A percentile compares a stretch with the other conserved stretches of the same genome.
Evolutionary conservation across 345 rosid genomes (phyloP).

Genomic region (Citrus glauca): DNA sequence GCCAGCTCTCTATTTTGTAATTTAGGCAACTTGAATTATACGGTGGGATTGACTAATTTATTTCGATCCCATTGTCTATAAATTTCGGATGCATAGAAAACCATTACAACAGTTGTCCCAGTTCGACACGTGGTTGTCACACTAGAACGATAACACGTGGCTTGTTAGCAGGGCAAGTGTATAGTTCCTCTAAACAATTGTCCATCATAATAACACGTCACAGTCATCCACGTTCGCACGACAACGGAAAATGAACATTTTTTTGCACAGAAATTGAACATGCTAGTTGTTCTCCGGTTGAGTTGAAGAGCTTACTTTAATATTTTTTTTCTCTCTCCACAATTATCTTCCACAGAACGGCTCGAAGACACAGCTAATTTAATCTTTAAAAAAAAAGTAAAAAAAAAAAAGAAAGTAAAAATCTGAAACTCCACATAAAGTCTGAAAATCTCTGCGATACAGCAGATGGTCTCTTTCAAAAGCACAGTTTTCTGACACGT

Average conservation of each 20-base stretch:
- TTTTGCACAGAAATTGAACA: slow-evolving; percentile 17
- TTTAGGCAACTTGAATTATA: not conserved
- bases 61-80: not conserved
- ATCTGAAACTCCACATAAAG: not conserved
- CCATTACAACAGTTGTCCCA: not conserved
- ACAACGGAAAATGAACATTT: slow-evolving; percentile 17
- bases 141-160: not conserved
- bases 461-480: slow-evolving; percentile 1
- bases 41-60: not conserved
- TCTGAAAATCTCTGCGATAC: not conserved
- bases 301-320: not conserved
- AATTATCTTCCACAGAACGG: slow-evolving; percentile 16
- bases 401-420: not conserved
- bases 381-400: not conserved
- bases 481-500: slow-evolving; percentile 9
- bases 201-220: not conserved
- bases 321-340: slow-evolving; percentile 17
- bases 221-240: slow-evolving; percentile 7
- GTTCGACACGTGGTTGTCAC: not conserved
- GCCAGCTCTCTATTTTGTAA: not conserved
- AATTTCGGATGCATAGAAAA: not conserved
- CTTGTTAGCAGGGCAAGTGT: not conserved
- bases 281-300: slow-evolving; percentile 29
- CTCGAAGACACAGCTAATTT: slow-evolving; percentile 15
- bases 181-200: not conserved